A percentile compares a stretch with the other conserved stretches of the same genome.
Evolutionary conservation across 768 basidiomycete species (phyloP).

Genomic region (Clavaria fumosa): DNA sequence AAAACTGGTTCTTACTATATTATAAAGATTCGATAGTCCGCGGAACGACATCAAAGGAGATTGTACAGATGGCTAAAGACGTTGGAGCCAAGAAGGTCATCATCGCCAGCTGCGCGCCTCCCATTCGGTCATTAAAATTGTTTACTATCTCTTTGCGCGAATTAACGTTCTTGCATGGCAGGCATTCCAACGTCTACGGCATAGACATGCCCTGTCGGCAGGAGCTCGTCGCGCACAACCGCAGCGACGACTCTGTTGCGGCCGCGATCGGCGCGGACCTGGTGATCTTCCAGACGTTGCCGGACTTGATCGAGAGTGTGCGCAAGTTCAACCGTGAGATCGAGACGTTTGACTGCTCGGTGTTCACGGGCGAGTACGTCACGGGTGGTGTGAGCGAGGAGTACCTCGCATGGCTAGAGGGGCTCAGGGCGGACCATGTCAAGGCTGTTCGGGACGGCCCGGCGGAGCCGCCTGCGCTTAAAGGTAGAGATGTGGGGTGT

Average conservation of each 20-base stretch:
- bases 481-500: no score
- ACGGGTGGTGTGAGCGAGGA: conserved; percentile 81
- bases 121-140: conserved; percentile 90
- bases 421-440: conserved; percentile 66
- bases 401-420: conserved; percentile 66
- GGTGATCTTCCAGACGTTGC: conserved; percentile 87
- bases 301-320: conserved; percentile 77
- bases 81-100: conserved; percentile 95
- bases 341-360: conserved; percentile 82
- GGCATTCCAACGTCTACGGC: conserved; percentile 91
- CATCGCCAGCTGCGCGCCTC: conserved; percentile 92
- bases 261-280: conserved; percentile 83
- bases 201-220: conserved; percentile 98
- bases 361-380: conserved; percentile 94
- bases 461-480: no score
- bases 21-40: conserved; percentile 87
- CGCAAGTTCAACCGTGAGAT: conserved; percentile 71
- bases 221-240: conserved; percentile 80
- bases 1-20: background rate
- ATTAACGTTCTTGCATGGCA: no score
- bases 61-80: conserved; percentile 98
- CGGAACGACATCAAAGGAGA: conserved; percentile 96
- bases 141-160: no score
- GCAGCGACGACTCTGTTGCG: conserved; percentile 59
- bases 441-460: no score